phyloP scores from a whole-genome alignment of 805 yeast genomes.

The Yarrowia divulgata region DNA sequence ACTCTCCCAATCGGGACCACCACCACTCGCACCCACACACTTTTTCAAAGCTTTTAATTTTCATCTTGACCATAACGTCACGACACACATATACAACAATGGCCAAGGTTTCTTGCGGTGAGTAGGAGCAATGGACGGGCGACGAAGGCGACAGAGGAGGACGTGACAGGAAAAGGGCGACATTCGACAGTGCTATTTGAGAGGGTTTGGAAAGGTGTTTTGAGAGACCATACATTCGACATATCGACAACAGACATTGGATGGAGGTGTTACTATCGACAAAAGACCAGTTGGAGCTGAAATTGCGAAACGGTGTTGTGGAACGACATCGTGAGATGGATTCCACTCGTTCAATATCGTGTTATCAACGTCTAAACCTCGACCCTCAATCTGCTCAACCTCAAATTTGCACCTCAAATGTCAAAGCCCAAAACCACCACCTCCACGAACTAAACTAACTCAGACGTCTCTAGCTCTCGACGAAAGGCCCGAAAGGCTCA shows the following conservation, averaged over 20 bases:
- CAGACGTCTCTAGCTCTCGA: conserved; percentile 99
- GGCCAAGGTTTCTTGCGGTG: conserved; percentile 73
- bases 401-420: background rate
- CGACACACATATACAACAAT: conserved; percentile 51
- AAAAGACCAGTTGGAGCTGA: too few species aligned
- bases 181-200: background rate
- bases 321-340: background rate
- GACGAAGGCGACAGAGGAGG: too few species aligned
- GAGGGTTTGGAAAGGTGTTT: background rate
- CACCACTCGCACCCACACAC: conserved; percentile 34
- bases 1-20: conserved; percentile 12
- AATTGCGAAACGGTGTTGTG: background rate
- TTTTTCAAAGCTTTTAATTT: conserved; percentile 36
- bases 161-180: too few species aligned
- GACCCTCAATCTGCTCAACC: background rate
- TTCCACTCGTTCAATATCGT: too few species aligned
- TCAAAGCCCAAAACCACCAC: background rate
- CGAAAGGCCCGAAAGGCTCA: conserved; percentile 99
- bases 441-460: background rate
- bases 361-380: too few species aligned
- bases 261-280: background rate
- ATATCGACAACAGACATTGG: background rate
- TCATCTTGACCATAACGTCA: conserved; percentile 36
- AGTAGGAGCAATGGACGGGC: conserved; percentile 33
- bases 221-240: background rate